Conservation (phyloP, 2,329 filamentous ascomycete species). For the Xylariaceae sp. region DNA sequence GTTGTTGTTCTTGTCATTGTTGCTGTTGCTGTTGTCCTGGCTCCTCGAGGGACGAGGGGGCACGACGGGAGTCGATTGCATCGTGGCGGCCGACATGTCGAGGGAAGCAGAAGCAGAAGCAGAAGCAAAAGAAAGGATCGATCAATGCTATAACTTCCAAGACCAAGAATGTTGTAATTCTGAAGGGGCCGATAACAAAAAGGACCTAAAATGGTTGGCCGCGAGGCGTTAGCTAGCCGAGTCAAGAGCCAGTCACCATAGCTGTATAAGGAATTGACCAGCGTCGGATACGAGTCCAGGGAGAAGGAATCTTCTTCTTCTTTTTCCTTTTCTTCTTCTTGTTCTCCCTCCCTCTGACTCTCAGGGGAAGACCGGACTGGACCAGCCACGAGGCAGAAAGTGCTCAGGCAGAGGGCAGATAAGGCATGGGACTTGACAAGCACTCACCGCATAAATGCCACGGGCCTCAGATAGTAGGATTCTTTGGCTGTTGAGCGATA, state of each 20-base stretch:
- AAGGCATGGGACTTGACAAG: no score
- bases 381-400: not conserved
- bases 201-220: not conserved
- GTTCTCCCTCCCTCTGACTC: no score
- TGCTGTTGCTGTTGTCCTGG: constrained; percentile 39
- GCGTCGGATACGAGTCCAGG: no score
- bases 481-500: not conserved
- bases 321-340: no score
- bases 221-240: not conserved
- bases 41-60: constrained; percentile 49
- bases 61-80: constrained; percentile 42
- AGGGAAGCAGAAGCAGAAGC: constrained; percentile 5
- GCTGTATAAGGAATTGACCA: not conserved
- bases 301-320: no score
- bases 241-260: not conserved
- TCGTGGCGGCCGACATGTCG: constrained; percentile 43
- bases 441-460: constrained; percentile 22
- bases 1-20: no score
- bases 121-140: constrained; percentile 2
- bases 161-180: constrained; percentile 12
- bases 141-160: constrained; percentile 16
- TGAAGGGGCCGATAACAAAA: constrained; percentile 8
- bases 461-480: constrained; percentile 1
- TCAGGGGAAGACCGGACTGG: no score
- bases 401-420: no score